A percentile compares a stretch with the other conserved stretches of the same genome.
Conservation (phyloP, 352 stramenopile genomes). For the Ochromonadaceae sp. region DNA sequence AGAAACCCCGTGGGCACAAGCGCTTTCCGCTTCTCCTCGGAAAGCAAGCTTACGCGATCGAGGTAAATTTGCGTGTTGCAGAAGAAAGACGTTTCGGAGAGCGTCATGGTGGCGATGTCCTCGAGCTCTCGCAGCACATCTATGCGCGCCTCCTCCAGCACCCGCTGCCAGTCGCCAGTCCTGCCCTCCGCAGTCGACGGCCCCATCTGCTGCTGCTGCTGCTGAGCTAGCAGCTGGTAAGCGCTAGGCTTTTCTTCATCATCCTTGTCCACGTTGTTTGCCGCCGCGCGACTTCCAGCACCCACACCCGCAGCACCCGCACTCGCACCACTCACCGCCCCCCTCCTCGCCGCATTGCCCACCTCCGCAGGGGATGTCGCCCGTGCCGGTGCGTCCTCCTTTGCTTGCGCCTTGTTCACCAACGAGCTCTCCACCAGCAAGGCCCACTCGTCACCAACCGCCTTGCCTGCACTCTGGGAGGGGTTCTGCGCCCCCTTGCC, state of each 20-base stretch:
- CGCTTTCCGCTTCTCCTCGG: no score
- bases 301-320: neutral
- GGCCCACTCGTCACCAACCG: slow-evolving; percentile 7
- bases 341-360: neutral
- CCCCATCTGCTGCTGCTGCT: neutral
- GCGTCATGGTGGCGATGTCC: neutral
- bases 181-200: neutral
- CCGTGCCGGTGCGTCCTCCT: no score
- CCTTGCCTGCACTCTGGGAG: no score
- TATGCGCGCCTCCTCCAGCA: no score
- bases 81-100: slow-evolving; percentile 8
- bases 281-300: no score
- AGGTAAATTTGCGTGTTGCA: no score
- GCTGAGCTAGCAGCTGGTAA: neutral
- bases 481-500: slow-evolving; percentile 30
- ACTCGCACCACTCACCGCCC: neutral
- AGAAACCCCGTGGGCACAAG: neutral
- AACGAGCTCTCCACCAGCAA: slow-evolving; percentile 9
- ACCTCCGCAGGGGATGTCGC: no score
- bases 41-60: neutral
- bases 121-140: slow-evolving; percentile 11
- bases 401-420: neutral
- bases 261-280: no score
- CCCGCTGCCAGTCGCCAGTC: neutral
- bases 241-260: no score